phyloP scores from a whole-genome alignment of 495 filamentous ascomycete genomes.

The Parmelia sp. region DNA sequence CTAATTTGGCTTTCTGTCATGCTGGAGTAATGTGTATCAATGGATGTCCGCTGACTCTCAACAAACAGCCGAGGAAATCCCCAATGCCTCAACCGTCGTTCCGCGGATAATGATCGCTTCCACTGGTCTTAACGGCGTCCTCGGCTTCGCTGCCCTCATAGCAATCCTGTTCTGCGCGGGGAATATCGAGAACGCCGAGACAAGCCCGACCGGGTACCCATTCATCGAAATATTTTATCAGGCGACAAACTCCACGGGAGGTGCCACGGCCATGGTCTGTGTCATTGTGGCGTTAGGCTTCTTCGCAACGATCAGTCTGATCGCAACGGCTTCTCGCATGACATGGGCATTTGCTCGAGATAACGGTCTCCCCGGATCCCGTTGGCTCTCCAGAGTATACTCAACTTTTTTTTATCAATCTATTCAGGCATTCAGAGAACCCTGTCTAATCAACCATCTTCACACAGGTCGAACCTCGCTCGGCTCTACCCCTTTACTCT shows the following conservation, averaged over 20 bases:
- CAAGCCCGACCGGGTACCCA: constrained; percentile 30
- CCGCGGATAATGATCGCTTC: constrained; percentile 32
- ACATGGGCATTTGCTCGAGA: constrained; percentile 55
- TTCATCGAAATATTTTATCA: constrained; percentile 36
- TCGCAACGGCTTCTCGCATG: constrained; percentile 47
- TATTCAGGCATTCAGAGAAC: background rate
- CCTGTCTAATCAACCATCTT: background rate
- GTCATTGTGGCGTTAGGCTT: constrained; percentile 25
- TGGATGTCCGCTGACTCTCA: constrained; percentile 8
- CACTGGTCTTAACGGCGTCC: constrained; percentile 28
- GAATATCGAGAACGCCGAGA: constrained; percentile 27
- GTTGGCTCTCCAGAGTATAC: constrained; percentile 22
- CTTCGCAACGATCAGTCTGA: constrained; percentile 37
- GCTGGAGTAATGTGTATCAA: background rate
- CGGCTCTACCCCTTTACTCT: constrained; percentile 43
- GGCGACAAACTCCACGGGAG: constrained; percentile 26
- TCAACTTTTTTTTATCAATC: background rate
- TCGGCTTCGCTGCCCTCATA: constrained; percentile 28
- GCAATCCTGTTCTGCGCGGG: constrained; percentile 30
- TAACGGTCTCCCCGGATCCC: constrained; percentile 40
- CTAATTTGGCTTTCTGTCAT: background rate
- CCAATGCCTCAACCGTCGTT: constrained; percentile 26
- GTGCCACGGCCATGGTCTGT: constrained; percentile 27
- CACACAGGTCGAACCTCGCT: constrained; percentile 24
- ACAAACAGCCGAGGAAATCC: constrained; percentile 33